Conservation (phyloP, 106 monocot genomes). For the Hemerocallis citrina region DNA sequence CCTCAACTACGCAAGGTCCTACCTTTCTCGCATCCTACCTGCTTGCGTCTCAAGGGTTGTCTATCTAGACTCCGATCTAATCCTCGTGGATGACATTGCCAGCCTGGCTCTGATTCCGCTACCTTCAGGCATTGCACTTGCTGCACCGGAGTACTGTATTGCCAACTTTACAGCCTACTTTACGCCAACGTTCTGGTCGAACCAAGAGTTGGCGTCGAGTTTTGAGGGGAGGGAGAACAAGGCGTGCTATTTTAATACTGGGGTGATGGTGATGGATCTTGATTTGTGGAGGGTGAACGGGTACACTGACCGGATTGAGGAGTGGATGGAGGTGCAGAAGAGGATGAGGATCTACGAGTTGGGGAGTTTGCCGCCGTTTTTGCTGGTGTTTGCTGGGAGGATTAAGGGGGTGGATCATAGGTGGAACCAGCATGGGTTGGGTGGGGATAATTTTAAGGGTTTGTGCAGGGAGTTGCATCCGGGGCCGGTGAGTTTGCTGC, state of each 20-base stretch:
- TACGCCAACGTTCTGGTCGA: conserved; percentile 62
- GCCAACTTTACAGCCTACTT: conserved; percentile 61
- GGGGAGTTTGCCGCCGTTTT: conserved; percentile 70
- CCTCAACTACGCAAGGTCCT: conserved; percentile 59
- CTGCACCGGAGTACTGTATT: conserved; percentile 72
- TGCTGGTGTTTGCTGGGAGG: conserved; percentile 57
- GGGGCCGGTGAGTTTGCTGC: conserved; percentile 76
- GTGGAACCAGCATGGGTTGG: conserved; percentile 81
- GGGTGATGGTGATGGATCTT: conserved; percentile 82
- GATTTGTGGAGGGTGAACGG: conserved; percentile 38
- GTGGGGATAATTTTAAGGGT: conserved; percentile 59
- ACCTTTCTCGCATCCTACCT: conserved; percentile 39
- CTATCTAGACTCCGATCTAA: conserved; percentile 61
- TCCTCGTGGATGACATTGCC: conserved; percentile 57
- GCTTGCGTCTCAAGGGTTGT: conserved; percentile 31
- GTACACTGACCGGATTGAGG: conserved; percentile 55
- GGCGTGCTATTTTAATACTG: conserved; percentile 80
- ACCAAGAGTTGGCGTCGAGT: conserved; percentile 34
- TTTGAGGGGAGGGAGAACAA: conserved; percentile 35
- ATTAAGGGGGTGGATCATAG: conserved; percentile 60
- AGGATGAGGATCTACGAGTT: conserved; percentile 68
- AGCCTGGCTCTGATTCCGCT: conserved; percentile 28
- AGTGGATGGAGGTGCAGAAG: conserved; percentile 79
- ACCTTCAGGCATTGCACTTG: conserved; percentile 22
- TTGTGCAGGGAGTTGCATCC: conserved; percentile 75